Base-by-base conservation (phyloP, 208 protist species). In the Strigomonas culicis region DNA sequence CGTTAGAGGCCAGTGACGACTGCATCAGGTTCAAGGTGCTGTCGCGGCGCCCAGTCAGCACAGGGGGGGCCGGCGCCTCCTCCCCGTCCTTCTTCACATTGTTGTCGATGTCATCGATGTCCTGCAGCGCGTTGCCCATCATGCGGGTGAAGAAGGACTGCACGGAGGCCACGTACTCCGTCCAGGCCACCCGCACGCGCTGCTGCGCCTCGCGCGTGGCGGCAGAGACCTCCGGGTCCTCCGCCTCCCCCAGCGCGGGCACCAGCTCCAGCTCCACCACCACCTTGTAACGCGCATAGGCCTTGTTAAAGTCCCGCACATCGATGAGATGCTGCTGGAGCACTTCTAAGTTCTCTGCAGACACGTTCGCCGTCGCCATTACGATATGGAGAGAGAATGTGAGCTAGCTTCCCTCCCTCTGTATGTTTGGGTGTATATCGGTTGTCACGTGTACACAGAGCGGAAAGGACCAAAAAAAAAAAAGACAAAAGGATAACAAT, bases 261-360 rank as follows among this genome's bases (percentile, higher is more conserved):
- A 79, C 63, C 13, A 79, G 66, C 66, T 80, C 73, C 19, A 81
- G 68, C 36, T 63, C 49, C n/a, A 77, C 58, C 21, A 89, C 70
- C 15, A 66, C 62, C 1, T 62, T 71, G 73, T 91, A 95, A n/a
- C 83, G 74, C 15, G 63, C 51, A 4, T 57, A 44, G 3, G 89
- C 89, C 67, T 84, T 88, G 36, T 63, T 75, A 46, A 89, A 87
- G 66, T 95, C 89, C 59, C 88, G 88, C 2, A 86, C 49, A 60
- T 95, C 83, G 63, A 95, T 84, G 55, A 49, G 51, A 52, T 82
- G 86, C 49, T 75, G 70, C 58, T 95, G 80, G 43, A 95, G 70
- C 22, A 92, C 55, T 57, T 84, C 70, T 59, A 86, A 47, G 17
- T 81, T 66, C 65, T 72, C 80, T 28, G 74, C 52, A 31, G 75